Evolutionary conservation across 1,139 yeast species (phyloP), one percentile per base, ranked within the genome.

Genomic region (Geotrichum australiense): DNA sequence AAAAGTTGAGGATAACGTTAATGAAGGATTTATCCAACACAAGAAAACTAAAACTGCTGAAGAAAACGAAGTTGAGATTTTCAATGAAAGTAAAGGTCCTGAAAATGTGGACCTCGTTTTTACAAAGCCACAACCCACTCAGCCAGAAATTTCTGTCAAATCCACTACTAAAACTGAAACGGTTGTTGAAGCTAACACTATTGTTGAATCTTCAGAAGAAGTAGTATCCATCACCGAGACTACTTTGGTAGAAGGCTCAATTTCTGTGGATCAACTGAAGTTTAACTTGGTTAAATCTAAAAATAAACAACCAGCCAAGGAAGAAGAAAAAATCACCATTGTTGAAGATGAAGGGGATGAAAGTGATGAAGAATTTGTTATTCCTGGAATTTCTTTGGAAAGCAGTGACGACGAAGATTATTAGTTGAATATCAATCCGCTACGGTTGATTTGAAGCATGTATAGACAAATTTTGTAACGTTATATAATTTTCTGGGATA

Each of bases 71-170:
- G 6, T 21, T 15, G 31, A 12, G 16, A 5, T 21, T 3, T 19
- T 15, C 5, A 12, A 8, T 12, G 31, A 28, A 2, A 27, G 5
- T 5, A 20, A 42, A n/a, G 25, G 19, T 12, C 33, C 41, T 18
- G 52, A 52, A 28, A 56, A 55, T 22, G 51, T 51, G 15, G 50
- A 43, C 5, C 48, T 47, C 11, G 50, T 44, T n/a, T 35, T 34
- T 10, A 27, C 45, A 11, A 25, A 25, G 14, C 18, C 31, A 15
- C 15, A 7, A 28, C 31, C 14, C 16, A 19, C 19, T 16, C 31
- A 15, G 10, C 31, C 18, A 15, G 12, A 2, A 15, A 14, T 14
- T n/a, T n/a, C n/a, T n/a, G n/a, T n/a, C n/a, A n/a, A n/a, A n/a
- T n/a, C n/a, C n/a, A 21, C 5, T 5, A 3, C 31, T 14, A n/a